These are phyloP conservation scores for Ziziphus jujuba DNA, from an alignment of 306 rosid species.

Conservation along the genomic window DNA sequence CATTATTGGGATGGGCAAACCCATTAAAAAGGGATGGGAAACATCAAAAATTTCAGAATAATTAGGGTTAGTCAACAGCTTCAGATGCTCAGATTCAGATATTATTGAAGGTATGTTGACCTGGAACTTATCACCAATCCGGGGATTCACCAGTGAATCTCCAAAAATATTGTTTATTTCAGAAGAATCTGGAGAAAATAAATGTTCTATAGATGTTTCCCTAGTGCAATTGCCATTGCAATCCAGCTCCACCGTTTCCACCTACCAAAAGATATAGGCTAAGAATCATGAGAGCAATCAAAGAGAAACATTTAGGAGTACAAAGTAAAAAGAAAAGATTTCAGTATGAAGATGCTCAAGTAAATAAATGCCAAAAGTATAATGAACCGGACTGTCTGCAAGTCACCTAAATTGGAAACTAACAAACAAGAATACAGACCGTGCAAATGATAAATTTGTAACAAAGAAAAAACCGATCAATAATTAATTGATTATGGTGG, in stretches of 20 bases:
- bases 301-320: constrained; percentile 22
- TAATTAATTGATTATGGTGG: neutral
- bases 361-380: neutral
- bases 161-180: constrained; percentile 37
- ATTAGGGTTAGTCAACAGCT: constrained; percentile 39
- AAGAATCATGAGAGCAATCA: constrained; percentile 13
- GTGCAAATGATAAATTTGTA: neutral
- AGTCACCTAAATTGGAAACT: neutral
- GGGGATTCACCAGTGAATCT: constrained; percentile 46
- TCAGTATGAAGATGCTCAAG: neutral
- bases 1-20: constrained; percentile 53
- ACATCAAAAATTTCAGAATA: constrained; percentile 32
- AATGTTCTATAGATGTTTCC: constrained; percentile 31
- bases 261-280: constrained; percentile 35
- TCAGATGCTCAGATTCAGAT: constrained; percentile 37
- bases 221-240: constrained; percentile 33
- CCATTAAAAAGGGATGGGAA: constrained; percentile 43
- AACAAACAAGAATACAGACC: constrained; percentile 1
- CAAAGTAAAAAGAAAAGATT: neutral
- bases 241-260: constrained; percentile 39
- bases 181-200: constrained; percentile 46
- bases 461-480: neutral
- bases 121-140: constrained; percentile 66
- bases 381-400: neutral
- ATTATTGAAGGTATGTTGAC: constrained; percentile 54